A percentile compares a stretch with the other conserved stretches of the same genome.
phyloP scores from a whole-genome alignment of 768 basidiomycete genomes.

The Clathrus columnatus region DNA sequence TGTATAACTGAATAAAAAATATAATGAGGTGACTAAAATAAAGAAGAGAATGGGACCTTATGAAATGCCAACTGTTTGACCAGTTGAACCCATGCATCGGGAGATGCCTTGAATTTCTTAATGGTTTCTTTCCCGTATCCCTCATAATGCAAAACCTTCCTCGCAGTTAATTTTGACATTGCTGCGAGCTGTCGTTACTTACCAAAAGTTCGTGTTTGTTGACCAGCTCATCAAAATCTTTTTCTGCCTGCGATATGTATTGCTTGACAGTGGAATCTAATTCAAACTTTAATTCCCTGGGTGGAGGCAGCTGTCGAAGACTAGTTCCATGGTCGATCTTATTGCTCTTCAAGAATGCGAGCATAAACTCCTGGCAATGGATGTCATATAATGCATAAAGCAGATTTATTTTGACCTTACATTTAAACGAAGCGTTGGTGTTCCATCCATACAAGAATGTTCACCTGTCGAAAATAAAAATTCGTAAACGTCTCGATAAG shows the following conservation, averaged over 20 bases:
- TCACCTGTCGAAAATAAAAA: constrained; percentile 28
- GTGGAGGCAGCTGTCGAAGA: constrained; percentile 37
- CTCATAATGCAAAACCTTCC: constrained; percentile 70
- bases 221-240: constrained; percentile 69
- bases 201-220: constrained; percentile 73
- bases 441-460: constrained; percentile 62
- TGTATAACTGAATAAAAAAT: constrained; percentile 24
- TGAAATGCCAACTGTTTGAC: constrained; percentile 95
- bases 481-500: neutral
- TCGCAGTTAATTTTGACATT: constrained; percentile 11
- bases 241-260: constrained; percentile 50
- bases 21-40: constrained; percentile 20
- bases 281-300: constrained; percentile 64
- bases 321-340: constrained; percentile 70
- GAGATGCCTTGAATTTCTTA: constrained; percentile 75
- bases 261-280: constrained; percentile 45
- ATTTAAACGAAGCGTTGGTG: constrained; percentile 89
- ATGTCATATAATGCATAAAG: neutral
- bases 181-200: constrained; percentile 20
- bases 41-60: constrained; percentile 43
- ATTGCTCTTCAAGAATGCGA: constrained; percentile 62
- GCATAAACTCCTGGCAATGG: constrained; percentile 57
- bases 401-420: neutral
- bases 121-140: constrained; percentile 84
- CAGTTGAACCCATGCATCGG: constrained; percentile 93